Base-by-base conservation (phyloP, 495 filamentous ascomycete genomes). In the Haplographium delicatum region DNA sequence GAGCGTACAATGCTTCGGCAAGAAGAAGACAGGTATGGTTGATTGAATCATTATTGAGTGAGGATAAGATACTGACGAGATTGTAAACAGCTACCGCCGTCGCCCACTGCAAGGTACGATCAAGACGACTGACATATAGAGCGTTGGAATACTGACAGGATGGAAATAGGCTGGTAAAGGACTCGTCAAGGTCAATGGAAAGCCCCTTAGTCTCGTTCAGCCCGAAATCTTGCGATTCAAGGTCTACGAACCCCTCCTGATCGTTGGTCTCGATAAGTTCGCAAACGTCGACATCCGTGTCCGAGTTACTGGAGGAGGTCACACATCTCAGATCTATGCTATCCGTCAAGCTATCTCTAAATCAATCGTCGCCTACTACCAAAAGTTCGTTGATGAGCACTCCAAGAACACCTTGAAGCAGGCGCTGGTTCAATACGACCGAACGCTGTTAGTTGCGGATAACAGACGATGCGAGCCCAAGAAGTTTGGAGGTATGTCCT, bases 341-440 rank as follows among this genome's bases (percentile, higher is more conserved):
- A 89, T 95, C 77, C 90, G 93, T 63, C 93, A 98, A 80, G 91
- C 94, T 58, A 97, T 98, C 72, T 83, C 91, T 74, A 98, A 98
- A 81, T 88, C 85, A 44, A 88, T 95, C 60, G 88, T 98, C 65
- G 91, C 93, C 72, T 98, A 97, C 86, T 97, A 96, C 86, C 93
- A 96, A 82, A 98, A 98, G 79, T 98, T 84, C 77, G 88, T 98
- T 72, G 93, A 98, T 68, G 93, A 98, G 85, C 89, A 97, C 83
- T 85, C 86, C 77, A 98, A 98, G 88, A 98, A 96, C 83, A 79
- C 85, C 74, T 80, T 98, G 62, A 98, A 98, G 88, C 84, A 89
- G 71, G 86, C 86, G 55, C 80, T 97, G 54, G 84, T 86, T 65
- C 80, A 86, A 69, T 98, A 94, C 80, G 93, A 98, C 80, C 84